Base-by-base conservation (phyloP, 2,329 filamentous ascomycete genomes). In the Coleophoma cylindrospora region DNA sequence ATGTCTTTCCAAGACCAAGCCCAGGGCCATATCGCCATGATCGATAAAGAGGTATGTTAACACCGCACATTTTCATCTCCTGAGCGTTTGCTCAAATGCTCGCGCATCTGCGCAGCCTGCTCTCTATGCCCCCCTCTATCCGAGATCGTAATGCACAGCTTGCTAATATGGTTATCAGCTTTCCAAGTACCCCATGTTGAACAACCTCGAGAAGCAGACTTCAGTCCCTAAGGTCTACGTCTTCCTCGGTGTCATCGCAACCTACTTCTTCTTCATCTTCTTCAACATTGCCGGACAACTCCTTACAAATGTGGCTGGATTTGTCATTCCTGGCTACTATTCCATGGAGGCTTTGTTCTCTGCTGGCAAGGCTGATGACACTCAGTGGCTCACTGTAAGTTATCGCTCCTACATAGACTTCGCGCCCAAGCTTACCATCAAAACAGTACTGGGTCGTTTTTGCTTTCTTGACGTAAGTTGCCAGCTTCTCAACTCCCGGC, bases 241-340 rank as follows among this genome's bases (percentile, higher is more conserved):
- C 58, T 79, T 88, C 66, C 84, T 92, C 61, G 89, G 89, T 62
- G 66, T 89, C 51, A 85, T 72, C 53, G 84, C 84, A 47, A 81
- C 91, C 59, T 95, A 95, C 79, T 90, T 94, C 75, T 90, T 92
- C 76, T 82, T 94, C 62, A 89, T 94, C 73, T 84, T 94, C 75
- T 91, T 95, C 79, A 95, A 95, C 80, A 87, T 94, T 58, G 89
- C 86, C 57, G 89, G 89, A 62, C 88, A 91, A 73, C 86, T 94
- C 66, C 77, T 95, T 61, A 91, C 89, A 73, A 95, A 95, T 76
- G 73, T 91, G 59, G 88, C 89, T 60, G 89, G 89, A 55, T 94
- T 94, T 68, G 73, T 87, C 61, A 80, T 95, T 55, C 89, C 89
- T 22, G 85, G 83, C 53, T 94, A 94, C 78, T 95, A 92, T 73